A percentile compares a stretch with the other conserved stretches of the same genome.
Conservation (phyloP, 1,139 yeast genomes). For the Insectozyma bohioensis region DNA sequence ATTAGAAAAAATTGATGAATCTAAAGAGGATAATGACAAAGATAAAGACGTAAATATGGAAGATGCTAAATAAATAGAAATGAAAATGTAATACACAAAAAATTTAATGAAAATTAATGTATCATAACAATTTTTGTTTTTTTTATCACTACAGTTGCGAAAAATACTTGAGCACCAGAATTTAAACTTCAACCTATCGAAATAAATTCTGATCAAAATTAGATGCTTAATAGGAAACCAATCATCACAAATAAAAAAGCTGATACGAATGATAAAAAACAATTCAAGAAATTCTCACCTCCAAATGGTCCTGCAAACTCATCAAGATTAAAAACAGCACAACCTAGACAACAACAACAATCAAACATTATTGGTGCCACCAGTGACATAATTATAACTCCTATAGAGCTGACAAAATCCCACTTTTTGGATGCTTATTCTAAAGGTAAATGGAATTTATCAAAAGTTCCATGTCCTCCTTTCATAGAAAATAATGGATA, state of each 20-base stretch:
- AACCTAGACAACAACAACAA: not conserved
- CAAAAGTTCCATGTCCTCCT: conserved; percentile 55
- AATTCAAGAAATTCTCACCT: not conserved
- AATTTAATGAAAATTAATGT: too few species aligned
- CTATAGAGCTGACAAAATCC: conserved; percentile 49
- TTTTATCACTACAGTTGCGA: too few species aligned
- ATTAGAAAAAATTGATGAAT: conserved; percentile 38
- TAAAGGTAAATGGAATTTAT: conserved; percentile 56
- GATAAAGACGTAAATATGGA: conserved; percentile 16
- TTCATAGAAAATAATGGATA: conserved; percentile 48
- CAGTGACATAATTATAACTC: conserved; percentile 21
- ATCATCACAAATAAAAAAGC: too few species aligned
- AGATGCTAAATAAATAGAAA: conserved; percentile 11
- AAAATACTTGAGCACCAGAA: too few species aligned
- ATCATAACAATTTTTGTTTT: conserved; percentile 2
- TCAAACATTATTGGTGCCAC: conserved; percentile 3
- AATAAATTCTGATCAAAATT: too few species aligned
- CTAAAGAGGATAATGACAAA: conserved; percentile 23
- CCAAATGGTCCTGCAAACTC: not conserved
- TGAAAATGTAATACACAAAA: too few species aligned
- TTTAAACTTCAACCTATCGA: too few species aligned
- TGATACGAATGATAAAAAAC: too few species aligned
- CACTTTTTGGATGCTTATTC: conserved; percentile 65
- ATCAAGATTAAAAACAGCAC: not conserved
- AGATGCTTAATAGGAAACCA: too few species aligned